phyloP scores from a whole-genome alignment of 2,329 filamentous ascomycete species.

The Neonectria hederae region DNA sequence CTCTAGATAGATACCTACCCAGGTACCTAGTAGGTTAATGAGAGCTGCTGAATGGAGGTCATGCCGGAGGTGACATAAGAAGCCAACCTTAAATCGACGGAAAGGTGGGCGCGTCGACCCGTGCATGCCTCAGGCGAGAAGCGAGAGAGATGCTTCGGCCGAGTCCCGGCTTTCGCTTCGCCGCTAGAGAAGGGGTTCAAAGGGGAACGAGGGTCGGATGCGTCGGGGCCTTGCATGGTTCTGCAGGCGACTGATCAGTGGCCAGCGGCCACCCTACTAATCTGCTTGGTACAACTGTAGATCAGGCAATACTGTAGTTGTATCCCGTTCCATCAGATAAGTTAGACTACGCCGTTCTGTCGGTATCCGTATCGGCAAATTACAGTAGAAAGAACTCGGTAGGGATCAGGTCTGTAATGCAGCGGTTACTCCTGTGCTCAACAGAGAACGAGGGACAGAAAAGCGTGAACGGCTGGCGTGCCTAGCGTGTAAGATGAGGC shows the following conservation, averaged over 20 bases:
- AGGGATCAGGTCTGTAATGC: background rate
- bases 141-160: constrained; percentile 29
- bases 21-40: background rate
- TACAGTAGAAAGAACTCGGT: background rate
- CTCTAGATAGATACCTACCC: too few relatives aligned
- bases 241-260: background rate
- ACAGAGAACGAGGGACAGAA: background rate
- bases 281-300: background rate
- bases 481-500: background rate
- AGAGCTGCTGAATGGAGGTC: background rate
- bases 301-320: background rate
- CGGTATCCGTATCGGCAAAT: constrained; percentile 11
- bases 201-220: background rate
- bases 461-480: background rate
- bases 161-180: constrained; percentile 27
- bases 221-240: background rate
- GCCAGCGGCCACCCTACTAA: background rate
- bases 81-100: background rate
- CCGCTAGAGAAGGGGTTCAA: background rate
- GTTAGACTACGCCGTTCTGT: background rate
- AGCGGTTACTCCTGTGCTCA: background rate
- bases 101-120: background rate
- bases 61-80: background rate
- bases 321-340: background rate
- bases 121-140: background rate